A percentile compares a stretch with the other conserved stretches of the same genome.
These are phyloP conservation scores for Xerocomus nothofagi DNA, from an alignment of 1,284 basidiomycete genomes.

Conservation along the genomic window DNA sequence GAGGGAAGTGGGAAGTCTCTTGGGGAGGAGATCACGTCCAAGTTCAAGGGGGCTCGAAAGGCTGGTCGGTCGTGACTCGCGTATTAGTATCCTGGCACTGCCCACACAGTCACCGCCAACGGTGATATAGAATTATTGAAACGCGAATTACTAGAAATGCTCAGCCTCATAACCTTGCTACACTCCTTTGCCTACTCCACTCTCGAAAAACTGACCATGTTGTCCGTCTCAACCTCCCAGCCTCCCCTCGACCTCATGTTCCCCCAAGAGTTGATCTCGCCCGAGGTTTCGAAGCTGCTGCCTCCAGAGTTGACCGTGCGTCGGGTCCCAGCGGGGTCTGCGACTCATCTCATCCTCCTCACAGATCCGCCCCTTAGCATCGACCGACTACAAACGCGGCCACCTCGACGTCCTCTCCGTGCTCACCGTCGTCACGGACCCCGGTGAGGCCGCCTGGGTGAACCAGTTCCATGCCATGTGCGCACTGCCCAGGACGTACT, in stretches of 20 bases:
- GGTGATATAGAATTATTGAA: too few species aligned
- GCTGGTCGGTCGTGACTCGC: neutral
- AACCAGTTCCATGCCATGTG: slow-evolving; percentile 67
- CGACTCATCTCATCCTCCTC: neutral
- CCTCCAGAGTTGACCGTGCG: slow-evolving; percentile 47
- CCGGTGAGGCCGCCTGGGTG: slow-evolving; percentile 68
- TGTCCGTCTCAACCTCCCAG: slow-evolving; percentile 4
- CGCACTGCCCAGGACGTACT: slow-evolving; percentile 68
- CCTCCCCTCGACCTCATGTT: slow-evolving; percentile 78
- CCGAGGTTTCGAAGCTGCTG: slow-evolving; percentile 55
- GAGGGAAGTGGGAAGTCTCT: slow-evolving; percentile 23
- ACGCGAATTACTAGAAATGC: neutral
- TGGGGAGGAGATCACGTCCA: slow-evolving; percentile 23
- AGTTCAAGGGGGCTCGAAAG: slow-evolving; percentile 12
- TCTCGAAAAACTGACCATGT: slow-evolving; percentile 7
- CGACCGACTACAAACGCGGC: slow-evolving; percentile 80
- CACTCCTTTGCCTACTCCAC: slow-evolving; percentile 2
- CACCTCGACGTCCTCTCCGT: slow-evolving; percentile 84
- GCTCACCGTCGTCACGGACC: slow-evolving; percentile 78
- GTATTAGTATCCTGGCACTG: neutral
- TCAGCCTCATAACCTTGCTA: neutral
- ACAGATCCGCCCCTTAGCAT: slow-evolving; percentile 87
- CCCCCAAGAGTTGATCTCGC: slow-evolving; percentile 63
- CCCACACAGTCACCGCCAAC: too few species aligned
- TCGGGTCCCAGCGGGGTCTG: neutral